Base-by-base conservation (phyloP, 2,329 filamentous ascomycete genomes). In the Ophiostoma angusticollis region DNA sequence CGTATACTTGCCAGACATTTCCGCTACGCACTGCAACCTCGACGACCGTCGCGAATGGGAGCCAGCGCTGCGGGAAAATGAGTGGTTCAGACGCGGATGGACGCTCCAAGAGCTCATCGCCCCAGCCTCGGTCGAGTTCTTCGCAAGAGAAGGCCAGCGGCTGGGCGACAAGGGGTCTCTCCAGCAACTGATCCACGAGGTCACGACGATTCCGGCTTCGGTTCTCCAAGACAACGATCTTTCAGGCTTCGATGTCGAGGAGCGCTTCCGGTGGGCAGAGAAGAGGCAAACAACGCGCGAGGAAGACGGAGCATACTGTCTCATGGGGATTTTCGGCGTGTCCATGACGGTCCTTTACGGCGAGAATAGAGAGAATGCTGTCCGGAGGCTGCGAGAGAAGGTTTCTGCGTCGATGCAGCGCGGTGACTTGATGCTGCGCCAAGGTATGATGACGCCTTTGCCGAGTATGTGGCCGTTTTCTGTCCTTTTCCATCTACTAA, bases 211-310 rank as follows among this genome's bases (percentile, higher is more conserved):
- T n/a, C n/a, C n/a, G 27, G 5, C 31, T 41, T 21, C 29, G 29
- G 5, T 5, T 12, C n/a, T n/a, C n/a, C n/a, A n/a, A n/a, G n/a
- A n/a, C n/a, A 7, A 13, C 3, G 6, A 21, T 30, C 16, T 30
- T 39, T 14, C 29, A 21, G 8, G 45, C 12, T 54, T 50, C 13
- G 39, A 32, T 23, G 23, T 47, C n/a, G 39, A 48, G 4, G 49
- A 55, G 32, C 46, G 48, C 17, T 49, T 55, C 34, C 12, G 8
- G 11, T 47, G 45, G 45, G 39, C 40, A 5, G 24, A 28, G 23
- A 16, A 16, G 7, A 34, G 48, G 14, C 6, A 6, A 5, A 50
- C 48, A 4, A 42, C 44, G 6, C 37, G 43, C 3, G 24, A 27
- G 6, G 47, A 50, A 37, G 48, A 49, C 29, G 13, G 31, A 13